Percentiles rank a stretch among this genome's conserved stretches.
phyloP scores from a whole-genome alignment of 768 basidiomycete species.

The Hericium coralloides region DNA sequence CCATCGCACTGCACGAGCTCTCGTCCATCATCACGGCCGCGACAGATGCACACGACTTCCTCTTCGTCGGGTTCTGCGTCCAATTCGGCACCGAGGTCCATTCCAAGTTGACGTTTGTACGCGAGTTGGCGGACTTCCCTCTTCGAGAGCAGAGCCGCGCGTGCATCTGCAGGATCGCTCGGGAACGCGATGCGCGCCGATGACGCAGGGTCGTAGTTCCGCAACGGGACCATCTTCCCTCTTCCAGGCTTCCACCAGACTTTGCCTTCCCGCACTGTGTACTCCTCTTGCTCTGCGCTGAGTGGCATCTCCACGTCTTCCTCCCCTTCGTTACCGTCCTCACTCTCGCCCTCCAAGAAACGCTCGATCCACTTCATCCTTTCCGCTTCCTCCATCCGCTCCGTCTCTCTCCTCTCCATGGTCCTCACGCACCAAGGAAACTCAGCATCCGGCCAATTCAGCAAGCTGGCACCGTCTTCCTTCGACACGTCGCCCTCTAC shows the following conservation, averaged over 20 bases:
- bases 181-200: constrained; percentile 33
- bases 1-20: constrained; percentile 76
- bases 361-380: constrained; percentile 56
- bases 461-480: constrained; percentile 20
- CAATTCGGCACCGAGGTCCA: constrained; percentile 21
- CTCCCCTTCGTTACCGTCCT: constrained; percentile 23
- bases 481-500: neutral
- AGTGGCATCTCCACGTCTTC: constrained; percentile 20
- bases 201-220: constrained; percentile 27
- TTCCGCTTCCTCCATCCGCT: constrained; percentile 49
- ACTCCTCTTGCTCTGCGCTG: constrained; percentile 16
- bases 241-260: constrained; percentile 32
- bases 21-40: constrained; percentile 59
- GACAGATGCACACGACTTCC: constrained; percentile 56
- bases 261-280: constrained; percentile 11
- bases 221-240: constrained; percentile 54
- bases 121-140: constrained; percentile 56
- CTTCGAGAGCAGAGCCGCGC: constrained; percentile 64
- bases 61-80: constrained; percentile 35
- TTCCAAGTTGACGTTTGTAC: constrained; percentile 32
- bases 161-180: constrained; percentile 70
- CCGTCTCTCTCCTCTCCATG: constrained; percentile 43
- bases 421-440: constrained; percentile 69
- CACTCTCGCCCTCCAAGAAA: constrained; percentile 65
- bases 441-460: constrained; percentile 72